These are phyloP conservation scores for Sclerotinia sclerotiorum DNA, from an alignment of 2,329 filamentous ascomycete genomes.

Conservation along the genomic window DNA sequence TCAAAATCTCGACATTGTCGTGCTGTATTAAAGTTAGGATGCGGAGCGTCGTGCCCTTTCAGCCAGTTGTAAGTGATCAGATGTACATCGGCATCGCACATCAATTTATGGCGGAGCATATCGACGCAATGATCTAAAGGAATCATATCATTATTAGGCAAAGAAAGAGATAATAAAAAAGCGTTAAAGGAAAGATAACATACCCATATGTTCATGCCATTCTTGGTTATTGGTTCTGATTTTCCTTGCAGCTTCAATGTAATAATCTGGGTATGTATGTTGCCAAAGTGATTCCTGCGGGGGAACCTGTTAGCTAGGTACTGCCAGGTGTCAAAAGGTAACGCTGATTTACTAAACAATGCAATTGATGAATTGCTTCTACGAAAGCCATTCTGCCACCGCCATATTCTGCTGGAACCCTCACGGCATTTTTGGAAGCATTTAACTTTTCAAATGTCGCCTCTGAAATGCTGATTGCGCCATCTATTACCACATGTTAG, in stretches of 20 bases:
- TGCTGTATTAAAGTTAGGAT: constrained; percentile 18
- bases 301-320: neutral
- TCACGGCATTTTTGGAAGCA: constrained; percentile 19
- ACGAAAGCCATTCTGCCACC: constrained; percentile 13
- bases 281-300: neutral
- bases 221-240: constrained; percentile 4
- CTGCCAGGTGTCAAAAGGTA: neutral
- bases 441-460: constrained; percentile 17
- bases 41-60: constrained; percentile 11
- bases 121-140: constrained; percentile 20
- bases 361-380: constrained; percentile 19
- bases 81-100: constrained; percentile 22
- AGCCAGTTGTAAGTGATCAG: constrained; percentile 19
- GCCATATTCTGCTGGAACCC: constrained; percentile 11
- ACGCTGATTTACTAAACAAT: constrained; percentile 17
- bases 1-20: constrained; percentile 23
- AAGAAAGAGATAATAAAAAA: neutral
- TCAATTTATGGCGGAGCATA: constrained; percentile 20
- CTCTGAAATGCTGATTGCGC: constrained; percentile 18
- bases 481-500: neutral
- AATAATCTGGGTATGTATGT: constrained; percentile 22
- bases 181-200: neutral
- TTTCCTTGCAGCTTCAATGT: neutral
- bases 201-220: constrained; percentile 22
- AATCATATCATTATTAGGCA: neutral